These are phyloP conservation scores for Fusarium xylarioides DNA, from an alignment of 2,329 filamentous ascomycete species.

Conservation along the genomic window DNA sequence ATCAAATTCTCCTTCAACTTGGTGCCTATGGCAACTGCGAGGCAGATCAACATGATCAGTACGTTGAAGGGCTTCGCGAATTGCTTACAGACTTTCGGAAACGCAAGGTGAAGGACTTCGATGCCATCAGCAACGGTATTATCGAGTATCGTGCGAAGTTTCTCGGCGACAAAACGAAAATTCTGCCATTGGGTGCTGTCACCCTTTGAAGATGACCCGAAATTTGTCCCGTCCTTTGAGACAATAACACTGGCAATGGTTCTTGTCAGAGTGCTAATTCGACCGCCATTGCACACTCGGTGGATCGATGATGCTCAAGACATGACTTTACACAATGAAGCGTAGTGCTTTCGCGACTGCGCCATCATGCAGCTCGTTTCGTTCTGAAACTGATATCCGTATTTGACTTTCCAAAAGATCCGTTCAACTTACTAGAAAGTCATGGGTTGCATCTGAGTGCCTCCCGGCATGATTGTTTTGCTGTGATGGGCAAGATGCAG, in stretches of 20 bases:
- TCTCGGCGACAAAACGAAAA: constrained; percentile 69
- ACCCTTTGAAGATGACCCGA: constrained; percentile 42
- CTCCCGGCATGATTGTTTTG: constrained; percentile 7
- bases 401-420: constrained; percentile 25
- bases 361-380: constrained; percentile 1
- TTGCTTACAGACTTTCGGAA: constrained; percentile 68
- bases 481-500: neutral
- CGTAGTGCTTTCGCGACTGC: neutral
- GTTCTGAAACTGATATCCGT: neutral
- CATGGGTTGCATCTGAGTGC: neutral
- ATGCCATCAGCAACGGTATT: constrained; percentile 72
- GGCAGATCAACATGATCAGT: constrained; percentile 67
- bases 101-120: constrained; percentile 71
- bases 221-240: neutral
- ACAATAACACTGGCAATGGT: constrained; percentile 23
- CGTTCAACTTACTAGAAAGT: constrained; percentile 7
- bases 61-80: constrained; percentile 69
- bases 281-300: constrained; percentile 38
- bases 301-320: neutral
- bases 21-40: constrained; percentile 72
- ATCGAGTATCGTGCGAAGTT: constrained; percentile 73
- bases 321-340: neutral
- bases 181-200: constrained; percentile 66
- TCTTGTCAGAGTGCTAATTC: constrained; percentile 12
- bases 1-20: constrained; percentile 76